Percentiles rank a stretch among this genome's conserved stretches.
phyloP scores from a whole-genome alignment of 306 rosid species.

The Trichosanthes cucumerina region DNA sequence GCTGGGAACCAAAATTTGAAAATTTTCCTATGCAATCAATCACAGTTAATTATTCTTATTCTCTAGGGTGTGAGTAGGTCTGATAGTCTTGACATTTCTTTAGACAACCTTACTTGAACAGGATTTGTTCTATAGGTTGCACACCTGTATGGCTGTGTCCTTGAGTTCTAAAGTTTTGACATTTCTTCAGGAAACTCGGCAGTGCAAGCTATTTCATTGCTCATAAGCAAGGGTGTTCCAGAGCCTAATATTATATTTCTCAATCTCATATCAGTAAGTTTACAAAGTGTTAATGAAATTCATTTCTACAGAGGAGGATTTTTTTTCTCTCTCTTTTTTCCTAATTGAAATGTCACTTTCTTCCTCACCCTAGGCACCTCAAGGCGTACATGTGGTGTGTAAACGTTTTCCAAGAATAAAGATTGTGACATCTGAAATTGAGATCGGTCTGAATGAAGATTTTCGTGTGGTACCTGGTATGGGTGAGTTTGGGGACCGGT shows the following conservation, averaged over 20 bases:
- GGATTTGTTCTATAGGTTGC: too few relatives aligned
- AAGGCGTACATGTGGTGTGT: conserved; percentile 83
- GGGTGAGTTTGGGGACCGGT: conserved; percentile 99
- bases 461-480: conserved; percentile 92
- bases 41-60: not conserved
- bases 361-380: conserved; percentile 71
- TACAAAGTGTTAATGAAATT: not conserved
- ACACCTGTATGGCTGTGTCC: too few relatives aligned
- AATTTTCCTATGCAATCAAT: not conserved
- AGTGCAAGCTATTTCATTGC: conserved; percentile 78
- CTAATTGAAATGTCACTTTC: not conserved
- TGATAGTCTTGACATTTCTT: conserved; percentile 3
- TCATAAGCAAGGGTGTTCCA: conserved; percentile 79
- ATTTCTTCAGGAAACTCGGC: conserved; percentile 75
- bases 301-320: not conserved
- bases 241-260: conserved; percentile 96
- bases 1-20: not conserved
- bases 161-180: not conserved
- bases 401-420: conserved; percentile 83
- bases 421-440: conserved; percentile 95
- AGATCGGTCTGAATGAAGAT: conserved; percentile 66
- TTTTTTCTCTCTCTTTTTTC: not conserved
- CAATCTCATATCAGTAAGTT: conserved; percentile 91
- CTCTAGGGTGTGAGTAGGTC: not conserved
- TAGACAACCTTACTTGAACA: conserved; percentile 16